Percentiles rank a stretch among this genome's conserved stretches.
These are phyloP conservation scores for Fusarium duplospermum DNA, from an alignment of 2,329 filamentous ascomycete species.

Conservation along the genomic window DNA sequence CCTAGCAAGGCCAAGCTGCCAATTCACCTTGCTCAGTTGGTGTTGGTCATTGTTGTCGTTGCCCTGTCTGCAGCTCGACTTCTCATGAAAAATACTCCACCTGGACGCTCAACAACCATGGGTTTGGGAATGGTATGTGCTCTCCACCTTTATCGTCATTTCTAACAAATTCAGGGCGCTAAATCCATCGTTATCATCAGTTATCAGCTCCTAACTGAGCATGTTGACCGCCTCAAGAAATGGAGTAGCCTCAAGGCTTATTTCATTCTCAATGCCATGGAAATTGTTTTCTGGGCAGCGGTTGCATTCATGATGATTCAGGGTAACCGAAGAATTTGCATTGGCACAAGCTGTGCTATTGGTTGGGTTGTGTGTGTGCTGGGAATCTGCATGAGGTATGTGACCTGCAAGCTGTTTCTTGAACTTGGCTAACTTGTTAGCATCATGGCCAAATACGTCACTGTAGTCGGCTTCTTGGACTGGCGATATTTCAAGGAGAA, in stretches of 20 bases:
- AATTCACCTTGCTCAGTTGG: neutral
- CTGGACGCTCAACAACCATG: conserved; percentile 31
- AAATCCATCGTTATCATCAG: conserved; percentile 6
- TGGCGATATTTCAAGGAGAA: neutral
- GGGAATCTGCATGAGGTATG: neutral
- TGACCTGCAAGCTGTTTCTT: too few relatives aligned
- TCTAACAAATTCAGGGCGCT: conserved; percentile 29
- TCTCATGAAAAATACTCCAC: conserved; percentile 17
- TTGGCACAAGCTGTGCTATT: conserved; percentile 12
- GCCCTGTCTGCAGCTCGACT: conserved; percentile 27
- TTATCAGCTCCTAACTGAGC: conserved; percentile 55
- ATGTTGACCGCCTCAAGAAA: conserved; percentile 45
- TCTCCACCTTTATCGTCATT: conserved; percentile 53
- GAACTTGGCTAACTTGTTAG: neutral
- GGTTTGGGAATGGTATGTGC: conserved; percentile 32
- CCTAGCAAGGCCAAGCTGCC: neutral
- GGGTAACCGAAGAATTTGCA: conserved; percentile 13
- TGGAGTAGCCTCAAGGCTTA: conserved; percentile 56
- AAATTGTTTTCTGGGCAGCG: conserved; percentile 55
- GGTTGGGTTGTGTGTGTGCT: conserved; percentile 15
- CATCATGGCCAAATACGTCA: neutral
- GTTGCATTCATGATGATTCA: conserved; percentile 19
- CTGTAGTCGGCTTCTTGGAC: neutral
- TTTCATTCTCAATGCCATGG: conserved; percentile 54
- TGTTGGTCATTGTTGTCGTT: conserved; percentile 13